These are phyloP conservation scores for Pseudopediastrum boryanum DNA, from an alignment of 139 green algal species.

Conservation along the genomic window DNA sequence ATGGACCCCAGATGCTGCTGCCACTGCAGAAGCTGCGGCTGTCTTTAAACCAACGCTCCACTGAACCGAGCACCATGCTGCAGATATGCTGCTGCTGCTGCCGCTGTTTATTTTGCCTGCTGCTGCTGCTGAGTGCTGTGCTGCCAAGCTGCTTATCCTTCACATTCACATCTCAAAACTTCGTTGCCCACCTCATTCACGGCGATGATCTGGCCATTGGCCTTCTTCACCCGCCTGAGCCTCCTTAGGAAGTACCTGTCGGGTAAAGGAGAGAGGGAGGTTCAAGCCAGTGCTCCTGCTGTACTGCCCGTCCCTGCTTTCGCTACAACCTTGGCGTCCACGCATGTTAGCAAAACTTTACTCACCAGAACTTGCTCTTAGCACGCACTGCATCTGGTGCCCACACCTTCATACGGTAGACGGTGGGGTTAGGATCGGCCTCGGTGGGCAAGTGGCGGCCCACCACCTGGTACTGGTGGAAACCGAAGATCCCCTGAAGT, in stretches of 20 bases:
- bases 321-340: background rate
- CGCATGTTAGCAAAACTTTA: background rate
- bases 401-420: conserved; percentile 99
- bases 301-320: background rate
- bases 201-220: conserved; percentile 97
- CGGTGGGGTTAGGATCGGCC: conserved; percentile 80
- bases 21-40: background rate
- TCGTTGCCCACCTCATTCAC: conserved; percentile 88
- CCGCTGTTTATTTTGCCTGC: too few relatives aligned
- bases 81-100: too few relatives aligned
- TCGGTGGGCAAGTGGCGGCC: conserved; percentile 95
- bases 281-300: background rate
- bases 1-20: background rate
- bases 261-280: background rate
- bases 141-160: too few relatives aligned
- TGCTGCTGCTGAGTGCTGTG: too few relatives aligned
- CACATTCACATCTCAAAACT: background rate
- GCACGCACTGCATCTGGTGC: conserved; percentile 89
- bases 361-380: conserved; percentile 99
- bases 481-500: conserved; percentile 86
- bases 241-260: conserved; percentile 99
- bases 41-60: background rate
- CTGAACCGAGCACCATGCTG: too few relatives aligned
- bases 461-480: conserved; percentile 99
- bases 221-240: conserved; percentile 98